Evolutionary conservation across 768 basidiomycete genomes (phyloP), one percentile per base, ranked within the genome.

Genomic region (Boletus barrowsii): DNA sequence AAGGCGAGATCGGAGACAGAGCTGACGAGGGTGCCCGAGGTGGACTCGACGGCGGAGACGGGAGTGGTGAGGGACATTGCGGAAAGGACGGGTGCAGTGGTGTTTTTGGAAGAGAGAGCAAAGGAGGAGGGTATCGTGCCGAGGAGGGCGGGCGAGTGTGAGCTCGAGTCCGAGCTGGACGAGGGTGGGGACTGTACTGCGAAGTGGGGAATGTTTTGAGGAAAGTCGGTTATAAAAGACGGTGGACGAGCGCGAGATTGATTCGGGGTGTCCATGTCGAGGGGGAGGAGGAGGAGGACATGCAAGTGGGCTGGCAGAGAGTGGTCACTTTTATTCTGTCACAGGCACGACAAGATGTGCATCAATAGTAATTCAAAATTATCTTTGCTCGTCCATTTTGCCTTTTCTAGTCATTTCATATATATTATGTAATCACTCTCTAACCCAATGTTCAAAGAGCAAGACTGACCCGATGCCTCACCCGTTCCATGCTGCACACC

Each of bases 171-270:
- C 3, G 67, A 61, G 36, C 29, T 49, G 17, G 57, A 49, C 60
- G 68, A 45, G 41, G 55, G 63, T 5, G 36, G 13, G 43, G 42
- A 14, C 13, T 17, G 37, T 17, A 39, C 7, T n/a, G 37, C 8
- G 37, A 39, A n/a, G 37, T 17, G 15, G 17, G 37, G 37, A 7
- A 39, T 39, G 17, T n/a, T n/a, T 39, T 39, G 8, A 4, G 62
- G 70, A 57, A 79, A 73, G 64, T 80, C 77, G 18, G 78, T 57
- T 45, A 80, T 61, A 58, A 52, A 50, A 2, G 10, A 30, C 15
- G 57, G 52, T 0, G 51, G 42, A 3, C 44, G 42, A 6, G 56
- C n/a, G 29, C 45, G 61, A 22, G 48, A 24, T 0, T 20, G 15
- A 32, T 37, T 29, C 3, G 45, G 22, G 17, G 17, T 18, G 39